A percentile compares a stretch with the other conserved stretches of the same genome.
phyloP scores from a whole-genome alignment of 2,329 filamentous ascomycete species.

The Orbilia quercus region DNA sequence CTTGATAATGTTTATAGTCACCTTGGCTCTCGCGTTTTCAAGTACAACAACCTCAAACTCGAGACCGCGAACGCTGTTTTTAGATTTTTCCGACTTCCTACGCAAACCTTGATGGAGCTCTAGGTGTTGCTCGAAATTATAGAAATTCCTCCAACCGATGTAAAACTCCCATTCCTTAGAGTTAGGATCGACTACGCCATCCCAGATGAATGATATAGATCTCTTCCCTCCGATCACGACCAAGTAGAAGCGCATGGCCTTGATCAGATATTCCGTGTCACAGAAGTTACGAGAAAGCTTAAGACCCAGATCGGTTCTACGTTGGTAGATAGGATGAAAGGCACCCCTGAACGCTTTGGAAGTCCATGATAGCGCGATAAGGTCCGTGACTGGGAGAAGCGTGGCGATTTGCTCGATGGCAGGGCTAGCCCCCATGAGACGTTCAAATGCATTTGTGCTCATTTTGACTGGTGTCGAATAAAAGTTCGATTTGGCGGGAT shows the following conservation, averaged over 20 bases:
- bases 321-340: conserved; percentile 12
- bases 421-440: conserved; percentile 18
- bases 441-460: background rate
- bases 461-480: background rate
- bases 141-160: background rate
- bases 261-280: conserved; percentile 13
- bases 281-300: conserved; percentile 25
- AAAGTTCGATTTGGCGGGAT: too few relatives aligned
- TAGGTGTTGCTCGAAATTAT: background rate
- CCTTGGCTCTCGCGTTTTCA: background rate
- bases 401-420: conserved; percentile 9
- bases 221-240: conserved; percentile 20
- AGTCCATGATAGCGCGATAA: conserved; percentile 25
- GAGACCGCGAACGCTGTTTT: background rate
- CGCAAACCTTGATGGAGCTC: background rate
- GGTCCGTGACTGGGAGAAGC: conserved; percentile 8
- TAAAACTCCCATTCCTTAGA: conserved; percentile 19
- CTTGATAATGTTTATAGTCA: conserved; percentile 7
- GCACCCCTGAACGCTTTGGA: background rate
- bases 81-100: background rate
- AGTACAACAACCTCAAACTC: conserved; percentile 6
- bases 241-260: conserved; percentile 2
- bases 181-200: background rate
- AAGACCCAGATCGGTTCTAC: conserved; percentile 11
- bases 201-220: conserved; percentile 28